Evolutionary conservation across 2,329 filamentous ascomycete genomes (phyloP).

Genomic region (Ilyonectria robusta): DNA sequence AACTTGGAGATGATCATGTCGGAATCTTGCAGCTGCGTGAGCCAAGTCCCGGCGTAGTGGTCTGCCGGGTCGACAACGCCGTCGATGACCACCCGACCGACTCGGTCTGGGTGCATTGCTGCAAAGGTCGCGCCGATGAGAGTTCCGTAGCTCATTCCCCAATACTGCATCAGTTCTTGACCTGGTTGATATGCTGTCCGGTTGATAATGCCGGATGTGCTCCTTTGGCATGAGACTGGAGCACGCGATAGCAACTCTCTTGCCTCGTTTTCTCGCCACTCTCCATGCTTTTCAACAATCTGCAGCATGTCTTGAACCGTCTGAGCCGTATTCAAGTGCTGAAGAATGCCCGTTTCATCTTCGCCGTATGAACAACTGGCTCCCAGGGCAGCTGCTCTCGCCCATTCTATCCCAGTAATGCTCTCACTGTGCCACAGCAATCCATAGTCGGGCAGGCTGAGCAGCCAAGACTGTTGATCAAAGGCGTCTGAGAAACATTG

Average conservation of each 20-base stretch:
- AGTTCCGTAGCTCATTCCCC: conserved; percentile 54
- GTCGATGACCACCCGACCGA: conserved; percentile 42
- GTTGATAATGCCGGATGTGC: neutral
- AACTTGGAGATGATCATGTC: conserved; percentile 43
- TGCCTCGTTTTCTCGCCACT: conserved; percentile 49
- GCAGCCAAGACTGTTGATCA: conserved; percentile 31
- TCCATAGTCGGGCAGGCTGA: conserved; percentile 31
- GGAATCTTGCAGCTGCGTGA: conserved; percentile 42
- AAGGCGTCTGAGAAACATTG: conserved; percentile 21
- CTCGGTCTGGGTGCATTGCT: conserved; percentile 47
- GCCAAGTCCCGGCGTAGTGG: conserved; percentile 41
- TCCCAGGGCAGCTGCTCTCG: conserved; percentile 38
- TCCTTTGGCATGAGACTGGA: neutral
- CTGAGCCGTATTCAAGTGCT: conserved; percentile 60
- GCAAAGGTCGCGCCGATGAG: conserved; percentile 52
- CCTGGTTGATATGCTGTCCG: conserved; percentile 32
- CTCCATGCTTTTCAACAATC: conserved; percentile 59
- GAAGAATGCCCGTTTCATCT: conserved; percentile 39
- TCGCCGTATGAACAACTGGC: conserved; percentile 39
- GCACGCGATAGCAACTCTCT: neutral
- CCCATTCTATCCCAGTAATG: conserved; percentile 42
- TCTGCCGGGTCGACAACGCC: conserved; percentile 44
- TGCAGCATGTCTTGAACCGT: conserved; percentile 65
- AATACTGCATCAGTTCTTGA: conserved; percentile 45
- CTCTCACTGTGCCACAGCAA: conserved; percentile 29